These are phyloP conservation scores for Chlorella sp. DNA, from an alignment of 139 green algal species.

Conservation along the genomic window DNA sequence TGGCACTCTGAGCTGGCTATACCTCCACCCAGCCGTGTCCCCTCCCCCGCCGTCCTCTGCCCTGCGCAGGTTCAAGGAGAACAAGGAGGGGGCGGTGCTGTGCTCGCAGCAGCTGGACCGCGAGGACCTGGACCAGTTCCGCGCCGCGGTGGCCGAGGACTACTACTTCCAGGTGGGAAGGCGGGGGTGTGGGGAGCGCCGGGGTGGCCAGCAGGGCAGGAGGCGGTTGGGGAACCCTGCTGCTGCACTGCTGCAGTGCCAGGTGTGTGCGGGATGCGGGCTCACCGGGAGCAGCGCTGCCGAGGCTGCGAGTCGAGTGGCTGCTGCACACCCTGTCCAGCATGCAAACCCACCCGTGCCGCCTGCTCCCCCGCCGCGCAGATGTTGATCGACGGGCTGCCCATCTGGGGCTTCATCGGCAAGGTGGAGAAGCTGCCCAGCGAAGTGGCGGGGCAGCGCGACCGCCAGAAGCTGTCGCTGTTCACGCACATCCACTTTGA, in stretches of 20 bases:
- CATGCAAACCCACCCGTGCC: neutral
- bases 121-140: slow-evolving; percentile 85
- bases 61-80: slow-evolving; percentile 71
- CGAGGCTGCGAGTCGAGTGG: too few species aligned
- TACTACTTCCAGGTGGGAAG: slow-evolving; percentile 96
- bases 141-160: slow-evolving; percentile 84
- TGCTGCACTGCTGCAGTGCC: too few species aligned
- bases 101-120: slow-evolving; percentile 82
- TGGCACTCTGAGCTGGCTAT: too few species aligned
- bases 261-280: too few species aligned
- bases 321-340: too few species aligned
- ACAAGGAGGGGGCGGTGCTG: slow-evolving; percentile 82
- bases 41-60: neutral
- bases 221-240: too few species aligned
- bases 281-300: too few species aligned
- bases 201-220: too few species aligned
- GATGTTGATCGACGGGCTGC: slow-evolving; percentile 95
- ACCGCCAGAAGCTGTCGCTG: slow-evolving; percentile 65
- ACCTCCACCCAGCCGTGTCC: too few species aligned
- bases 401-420: slow-evolving; percentile 97
- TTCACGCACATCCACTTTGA: slow-evolving; percentile 98
- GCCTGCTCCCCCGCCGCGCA: slow-evolving; percentile 34
- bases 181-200: too few species aligned
- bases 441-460: slow-evolving; percentile 36
- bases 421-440: slow-evolving; percentile 76